Evolutionary conservation across 2,329 filamentous ascomycete genomes (phyloP), one percentile per base, ranked within the genome.

Genomic region (Botryotinia narcissicola): DNA sequence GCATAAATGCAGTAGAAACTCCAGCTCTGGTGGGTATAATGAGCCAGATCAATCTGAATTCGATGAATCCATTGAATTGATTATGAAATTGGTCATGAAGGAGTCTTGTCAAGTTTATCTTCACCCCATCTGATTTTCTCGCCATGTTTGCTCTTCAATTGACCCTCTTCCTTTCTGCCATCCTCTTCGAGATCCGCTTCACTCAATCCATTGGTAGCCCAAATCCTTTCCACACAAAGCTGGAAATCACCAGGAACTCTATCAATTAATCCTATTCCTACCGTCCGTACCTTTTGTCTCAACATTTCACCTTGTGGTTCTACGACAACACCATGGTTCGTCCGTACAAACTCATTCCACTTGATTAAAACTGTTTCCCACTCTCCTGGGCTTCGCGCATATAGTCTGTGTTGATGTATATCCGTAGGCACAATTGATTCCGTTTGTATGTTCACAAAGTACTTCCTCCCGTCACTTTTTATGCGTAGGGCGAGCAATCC

Each of bases 291-390:
- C 82, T 94, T 95, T 79, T 97, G 92, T 75, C 92, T 89, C 81
- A 98, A 84, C 83, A 99, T 91, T 82, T 97, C 94, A 20, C 91
- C 91, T 85, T 98, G 95, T 46, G 96, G 96, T 84, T 98, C 95
- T 8, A 98, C 91, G 1, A 97, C 93, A 79, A 93, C 90, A 10
- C 96, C 96, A 80, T 97, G 90, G 81, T 98, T 98, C 22, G 96
- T 99, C 76, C 96, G 88, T 74, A 99, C 95, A 83, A 99, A 98
- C 77, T 97, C 94, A 78, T 91, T 92, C 88, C 95, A 96, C 75
- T 92, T 92, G 76, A 99, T 92, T 64, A 97, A 83, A n/a, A 98
- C 88, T 2, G 96, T 98, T 86, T 99, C 95, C 96, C 96, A 99
- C 79, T 95, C 88, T 0, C 94, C 94, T 0, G 93, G 91, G 14